A percentile compares a stretch with the other conserved stretches of the same genome.
These are phyloP conservation scores for Neurospora sp. DNA, from an alignment of 495 filamentous ascomycete genomes.

Conservation along the genomic window DNA sequence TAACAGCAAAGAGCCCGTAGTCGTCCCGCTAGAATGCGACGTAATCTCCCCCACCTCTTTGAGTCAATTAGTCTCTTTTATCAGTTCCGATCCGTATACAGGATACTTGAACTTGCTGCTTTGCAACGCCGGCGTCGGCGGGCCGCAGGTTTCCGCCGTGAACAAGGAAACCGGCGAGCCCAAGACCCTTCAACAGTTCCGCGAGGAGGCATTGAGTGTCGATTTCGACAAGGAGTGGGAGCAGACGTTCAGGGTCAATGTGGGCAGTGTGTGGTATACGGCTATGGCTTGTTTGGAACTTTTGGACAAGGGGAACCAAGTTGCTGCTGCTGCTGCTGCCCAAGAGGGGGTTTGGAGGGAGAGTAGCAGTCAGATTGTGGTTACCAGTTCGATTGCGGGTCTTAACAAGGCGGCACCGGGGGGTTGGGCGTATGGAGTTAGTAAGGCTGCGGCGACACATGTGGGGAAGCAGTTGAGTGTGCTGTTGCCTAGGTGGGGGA, in stretches of 20 bases:
- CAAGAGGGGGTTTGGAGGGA: background rate
- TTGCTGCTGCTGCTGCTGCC: too few species aligned
- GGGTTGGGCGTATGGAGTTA: conserved; percentile 49
- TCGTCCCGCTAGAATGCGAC: conserved; percentile 53
- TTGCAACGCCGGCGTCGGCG: conserved; percentile 56
- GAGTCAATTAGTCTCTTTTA: too few species aligned
- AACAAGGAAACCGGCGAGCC: conserved; percentile 11
- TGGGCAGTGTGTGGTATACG: conserved; percentile 51
- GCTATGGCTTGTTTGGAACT: conserved; percentile 53
- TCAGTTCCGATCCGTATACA: conserved; percentile 25
- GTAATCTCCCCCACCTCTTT: conserved; percentile 48
- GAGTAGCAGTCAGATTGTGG: conserved; percentile 47
- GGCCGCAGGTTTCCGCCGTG: conserved; percentile 31
- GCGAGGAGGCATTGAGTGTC: conserved; percentile 39
- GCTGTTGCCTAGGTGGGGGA: conserved; percentile 43
- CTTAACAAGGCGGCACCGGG: conserved; percentile 46
- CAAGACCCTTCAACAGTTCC: conserved; percentile 40
- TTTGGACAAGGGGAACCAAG: conserved; percentile 43
- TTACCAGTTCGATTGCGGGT: conserved; percentile 51
- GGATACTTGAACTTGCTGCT: conserved; percentile 55
- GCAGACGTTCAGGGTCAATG: conserved; percentile 49
- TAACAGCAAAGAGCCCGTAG: conserved; percentile 15
- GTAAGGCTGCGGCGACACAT: conserved; percentile 55
- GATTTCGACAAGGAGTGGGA: conserved; percentile 46
- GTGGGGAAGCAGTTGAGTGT: conserved; percentile 53